Base-by-base conservation (phyloP, 2,329 filamentous ascomycete species). In the Hypocrella siamensis region DNA sequence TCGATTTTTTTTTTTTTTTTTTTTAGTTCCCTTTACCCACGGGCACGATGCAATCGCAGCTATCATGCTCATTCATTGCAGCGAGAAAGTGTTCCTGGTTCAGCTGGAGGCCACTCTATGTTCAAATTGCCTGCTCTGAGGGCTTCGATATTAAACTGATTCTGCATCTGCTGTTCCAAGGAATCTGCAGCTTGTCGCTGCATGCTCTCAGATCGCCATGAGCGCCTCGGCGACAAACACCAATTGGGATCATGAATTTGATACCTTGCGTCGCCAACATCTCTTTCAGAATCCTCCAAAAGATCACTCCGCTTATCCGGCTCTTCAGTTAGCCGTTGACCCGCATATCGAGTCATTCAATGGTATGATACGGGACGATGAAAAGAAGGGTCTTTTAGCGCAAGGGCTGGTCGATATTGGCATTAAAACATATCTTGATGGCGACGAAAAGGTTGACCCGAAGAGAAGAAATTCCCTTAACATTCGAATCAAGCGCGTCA, bases 281-380 rank as follows among this genome's bases (percentile, higher is more conserved):
- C 79, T 98, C 16, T 98, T 98, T 55, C 69, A 73, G 46, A 77
- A 92, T 43, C 88, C 90, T 14, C 88, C 90, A 0, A 79, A 72
- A 47, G 86, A 96, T 51, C 79, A 74, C 44, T 80, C 80, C 8
- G 84, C 88, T 36, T 96, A 93, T 49, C 90, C 90, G 11, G 70
- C 80, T 16, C 72, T 98, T 30, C 79, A 86, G 46, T 70, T 71
- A 38, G 82, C 88, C n/a, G 76, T 96, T 37, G 69, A 81, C 42
- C 90, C 90, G 31, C 90, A 98, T 56, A 79, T 96, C 45, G 78
- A 94, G 48, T 90, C 90, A 6, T 98, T 94, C 71, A 93, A 98
- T 62, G 76, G 76, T 32, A 67, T 96, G 30, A 92, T 94, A 51
- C 71, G 75, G 19, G 64, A 68, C 35, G 68, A 78, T 54, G 83